A percentile compares a stretch with the other conserved stretches of the same genome.
Conservation (phyloP, 495 filamentous ascomycete species). For the Tuber indicum region DNA sequence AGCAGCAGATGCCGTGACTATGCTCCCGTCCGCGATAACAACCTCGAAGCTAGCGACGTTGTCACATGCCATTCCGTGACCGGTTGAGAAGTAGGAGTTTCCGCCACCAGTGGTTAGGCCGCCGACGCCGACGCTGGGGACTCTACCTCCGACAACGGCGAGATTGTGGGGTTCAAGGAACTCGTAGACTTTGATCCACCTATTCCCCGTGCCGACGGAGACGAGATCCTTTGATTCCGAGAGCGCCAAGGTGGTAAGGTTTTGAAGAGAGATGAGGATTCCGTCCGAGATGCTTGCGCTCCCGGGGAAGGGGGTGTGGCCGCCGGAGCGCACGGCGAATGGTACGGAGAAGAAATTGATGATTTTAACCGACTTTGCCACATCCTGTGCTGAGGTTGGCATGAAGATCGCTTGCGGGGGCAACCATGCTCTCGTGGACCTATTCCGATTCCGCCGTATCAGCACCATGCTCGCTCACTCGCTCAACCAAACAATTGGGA, state of each 20-base stretch:
- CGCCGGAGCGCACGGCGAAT: constrained; percentile 49
- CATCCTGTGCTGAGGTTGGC: constrained; percentile 23
- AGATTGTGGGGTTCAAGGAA: constrained; percentile 48
- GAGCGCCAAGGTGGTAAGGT: constrained; percentile 15
- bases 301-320: constrained; percentile 47
- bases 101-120: constrained; percentile 56
- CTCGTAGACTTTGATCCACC: constrained; percentile 54
- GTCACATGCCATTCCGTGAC: constrained; percentile 48
- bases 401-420: constrained; percentile 32
- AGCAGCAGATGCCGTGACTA: constrained; percentile 48
- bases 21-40: constrained; percentile 50
- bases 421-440: constrained; percentile 39
- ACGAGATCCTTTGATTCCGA: constrained; percentile 9
- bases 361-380: constrained; percentile 36
- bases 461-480: not conserved
- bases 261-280: constrained; percentile 47
- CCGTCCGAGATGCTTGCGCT: constrained; percentile 46
- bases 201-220: constrained; percentile 45
- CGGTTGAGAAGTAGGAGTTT: constrained; percentile 48
- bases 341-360: constrained; percentile 35
- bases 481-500: not conserved
- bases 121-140: constrained; percentile 52
- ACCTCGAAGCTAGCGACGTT: constrained; percentile 52
- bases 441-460: constrained; percentile 5
- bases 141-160: constrained; percentile 54